These are phyloP conservation scores for Diaporthe sp. DNA, from an alignment of 2,329 filamentous ascomycete species.

Conservation along the genomic window DNA sequence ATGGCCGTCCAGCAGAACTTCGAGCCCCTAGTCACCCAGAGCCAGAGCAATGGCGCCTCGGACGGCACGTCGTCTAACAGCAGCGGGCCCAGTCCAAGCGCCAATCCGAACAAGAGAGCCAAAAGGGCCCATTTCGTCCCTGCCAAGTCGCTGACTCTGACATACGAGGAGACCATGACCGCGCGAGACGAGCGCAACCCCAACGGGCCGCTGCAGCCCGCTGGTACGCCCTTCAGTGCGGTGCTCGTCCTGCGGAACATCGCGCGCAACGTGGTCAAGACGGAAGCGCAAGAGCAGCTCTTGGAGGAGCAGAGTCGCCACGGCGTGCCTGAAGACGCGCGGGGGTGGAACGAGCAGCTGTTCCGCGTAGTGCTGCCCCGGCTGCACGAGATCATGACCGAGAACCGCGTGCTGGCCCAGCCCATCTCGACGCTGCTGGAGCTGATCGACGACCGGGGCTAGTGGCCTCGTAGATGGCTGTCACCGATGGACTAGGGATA, in stretches of 20 bases:
- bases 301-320: conserved; percentile 62
- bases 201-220: conserved; percentile 73
- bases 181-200: conserved; percentile 71
- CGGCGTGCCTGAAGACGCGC: conserved; percentile 59
- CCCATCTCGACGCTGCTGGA: conserved; percentile 52
- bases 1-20: conserved; percentile 56
- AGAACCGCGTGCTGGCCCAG: conserved; percentile 72
- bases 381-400: conserved; percentile 78
- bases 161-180: conserved; percentile 69
- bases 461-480: background rate
- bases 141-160: conserved; percentile 68
- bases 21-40: conserved; percentile 29
- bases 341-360: conserved; percentile 75
- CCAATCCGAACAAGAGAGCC: conserved; percentile 50
- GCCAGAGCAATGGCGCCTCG: conserved; percentile 13
- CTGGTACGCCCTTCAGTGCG: conserved; percentile 83
- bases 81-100: conserved; percentile 30
- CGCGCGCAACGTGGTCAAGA: conserved; percentile 76
- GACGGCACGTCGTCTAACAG: conserved; percentile 45
- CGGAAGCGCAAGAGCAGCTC: conserved; percentile 69
- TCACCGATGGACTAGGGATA: background rate
- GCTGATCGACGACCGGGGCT: conserved; percentile 47
- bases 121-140: conserved; percentile 65
- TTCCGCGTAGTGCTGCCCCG: conserved; percentile 77
- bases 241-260: conserved; percentile 85